Percentiles rank a stretch among this genome's conserved stretches.
phyloP scores from a whole-genome alignment of 2,329 filamentous ascomycete species.

The Cordyceps pruinosa region DNA sequence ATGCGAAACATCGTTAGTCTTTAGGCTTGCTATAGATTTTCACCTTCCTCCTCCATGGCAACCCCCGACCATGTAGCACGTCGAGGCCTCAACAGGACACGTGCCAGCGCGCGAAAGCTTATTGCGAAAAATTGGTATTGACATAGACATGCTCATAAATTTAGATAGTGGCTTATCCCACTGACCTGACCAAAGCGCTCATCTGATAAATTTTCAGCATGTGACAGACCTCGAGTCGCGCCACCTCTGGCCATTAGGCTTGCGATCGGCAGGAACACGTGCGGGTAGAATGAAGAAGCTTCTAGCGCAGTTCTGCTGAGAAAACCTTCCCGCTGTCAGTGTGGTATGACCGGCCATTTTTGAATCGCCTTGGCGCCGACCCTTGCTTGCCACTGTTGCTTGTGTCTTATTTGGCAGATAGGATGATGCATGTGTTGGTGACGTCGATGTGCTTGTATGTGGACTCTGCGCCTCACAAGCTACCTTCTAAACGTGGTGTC shows the following conservation, averaged over 20 bases:
- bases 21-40: too few relatives aligned
- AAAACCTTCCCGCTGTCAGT: neutral
- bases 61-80: too few relatives aligned
- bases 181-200: neutral
- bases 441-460: neutral
- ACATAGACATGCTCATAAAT: neutral
- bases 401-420: neutral
- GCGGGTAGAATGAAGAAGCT: neutral
- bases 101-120: too few relatives aligned
- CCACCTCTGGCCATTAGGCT: neutral
- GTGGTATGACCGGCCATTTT: neutral
- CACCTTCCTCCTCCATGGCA: too few relatives aligned
- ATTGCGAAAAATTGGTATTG: neutral
- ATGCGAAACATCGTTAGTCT: neutral
- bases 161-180: neutral
- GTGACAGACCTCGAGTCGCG: neutral
- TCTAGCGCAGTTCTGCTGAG: neutral
- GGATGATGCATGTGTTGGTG: neutral
- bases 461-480: neutral
- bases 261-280: conserved; percentile 4
- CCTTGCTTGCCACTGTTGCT: neutral
- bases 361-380: neutral
- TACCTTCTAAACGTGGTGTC: too few relatives aligned
- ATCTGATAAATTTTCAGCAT: neutral
- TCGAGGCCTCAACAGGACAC: too few relatives aligned